Conservation (phyloP, 257 asterid species). For the Paulownia fortunei region DNA sequence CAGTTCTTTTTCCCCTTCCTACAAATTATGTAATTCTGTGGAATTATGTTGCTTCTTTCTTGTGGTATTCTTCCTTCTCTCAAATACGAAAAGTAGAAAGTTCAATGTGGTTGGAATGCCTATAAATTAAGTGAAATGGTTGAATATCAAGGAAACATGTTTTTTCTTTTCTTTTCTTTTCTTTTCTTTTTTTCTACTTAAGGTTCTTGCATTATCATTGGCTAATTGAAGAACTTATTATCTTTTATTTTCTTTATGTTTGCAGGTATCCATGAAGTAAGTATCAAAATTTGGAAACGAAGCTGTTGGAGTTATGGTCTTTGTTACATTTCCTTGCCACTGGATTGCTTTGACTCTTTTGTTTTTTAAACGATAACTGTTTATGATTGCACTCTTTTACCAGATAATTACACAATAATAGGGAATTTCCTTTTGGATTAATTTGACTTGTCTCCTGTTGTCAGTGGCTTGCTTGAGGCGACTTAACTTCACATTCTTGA, state of each 20-base stretch:
- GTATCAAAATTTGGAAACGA: neutral
- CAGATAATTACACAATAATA: neutral
- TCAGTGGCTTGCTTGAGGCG: neutral
- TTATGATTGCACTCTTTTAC: neutral
- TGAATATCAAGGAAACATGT: no score
- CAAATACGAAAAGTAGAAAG: neutral
- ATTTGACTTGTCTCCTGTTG: neutral
- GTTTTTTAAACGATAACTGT: neutral
- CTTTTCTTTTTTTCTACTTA: no score
- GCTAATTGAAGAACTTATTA: neutral
- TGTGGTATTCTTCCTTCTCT: neutral
- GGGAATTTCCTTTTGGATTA: neutral
- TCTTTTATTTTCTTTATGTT: neutral
- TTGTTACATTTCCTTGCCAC: neutral
- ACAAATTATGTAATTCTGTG: neutral
- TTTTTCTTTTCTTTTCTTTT: no score
- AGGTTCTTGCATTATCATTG: neutral
- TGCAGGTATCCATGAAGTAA: conserved; percentile 7
- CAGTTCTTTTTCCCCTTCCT: neutral
- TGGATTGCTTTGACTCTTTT: neutral
- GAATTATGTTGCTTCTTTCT: neutral
- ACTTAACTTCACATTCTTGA: neutral
- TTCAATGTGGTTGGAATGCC: neutral
- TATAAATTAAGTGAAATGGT: neutral
- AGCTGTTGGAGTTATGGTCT: neutral